These are phyloP conservation scores for Vaccinium vitisidaea DNA, from an alignment of 148 eudicot genomes.

Conservation along the genomic window DNA sequence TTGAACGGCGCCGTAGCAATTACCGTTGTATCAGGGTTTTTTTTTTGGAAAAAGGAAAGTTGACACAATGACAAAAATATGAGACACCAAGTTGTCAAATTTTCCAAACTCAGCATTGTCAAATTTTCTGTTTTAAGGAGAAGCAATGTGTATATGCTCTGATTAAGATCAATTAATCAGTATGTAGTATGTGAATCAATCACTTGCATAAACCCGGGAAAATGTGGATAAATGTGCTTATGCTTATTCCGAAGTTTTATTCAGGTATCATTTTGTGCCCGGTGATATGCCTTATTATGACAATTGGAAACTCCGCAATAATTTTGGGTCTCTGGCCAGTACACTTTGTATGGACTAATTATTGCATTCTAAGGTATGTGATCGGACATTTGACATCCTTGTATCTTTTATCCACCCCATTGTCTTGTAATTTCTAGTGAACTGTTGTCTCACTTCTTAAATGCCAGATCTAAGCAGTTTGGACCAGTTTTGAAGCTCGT, in stretches of 20 bases:
- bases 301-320: conserved; percentile 55
- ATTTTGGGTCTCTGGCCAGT: conserved; percentile 88
- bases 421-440: background rate
- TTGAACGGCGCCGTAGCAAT: no score
- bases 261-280: conserved; percentile 83
- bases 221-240: background rate
- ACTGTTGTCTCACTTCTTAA: conserved; percentile 10
- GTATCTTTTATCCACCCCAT: background rate
- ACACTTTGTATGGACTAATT: conserved; percentile 67
- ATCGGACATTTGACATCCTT: background rate
- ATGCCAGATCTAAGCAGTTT: conserved; percentile 69
- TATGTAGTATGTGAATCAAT: background rate
- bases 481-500: conserved; percentile 84
- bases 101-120: background rate
- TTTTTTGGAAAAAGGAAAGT: no score
- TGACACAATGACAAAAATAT: no score
- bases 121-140: background rate
- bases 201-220: background rate
- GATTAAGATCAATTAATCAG: background rate
- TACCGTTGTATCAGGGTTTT: no score
- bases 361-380: conserved; percentile 61
- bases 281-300: conserved; percentile 56
- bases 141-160: background rate
- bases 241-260: conserved; percentile 7
- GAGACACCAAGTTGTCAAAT: background rate